phyloP scores from a whole-genome alignment of 225 moss, liverwort and hornwort genomes.

The Antitrichia curtipendula region DNA sequence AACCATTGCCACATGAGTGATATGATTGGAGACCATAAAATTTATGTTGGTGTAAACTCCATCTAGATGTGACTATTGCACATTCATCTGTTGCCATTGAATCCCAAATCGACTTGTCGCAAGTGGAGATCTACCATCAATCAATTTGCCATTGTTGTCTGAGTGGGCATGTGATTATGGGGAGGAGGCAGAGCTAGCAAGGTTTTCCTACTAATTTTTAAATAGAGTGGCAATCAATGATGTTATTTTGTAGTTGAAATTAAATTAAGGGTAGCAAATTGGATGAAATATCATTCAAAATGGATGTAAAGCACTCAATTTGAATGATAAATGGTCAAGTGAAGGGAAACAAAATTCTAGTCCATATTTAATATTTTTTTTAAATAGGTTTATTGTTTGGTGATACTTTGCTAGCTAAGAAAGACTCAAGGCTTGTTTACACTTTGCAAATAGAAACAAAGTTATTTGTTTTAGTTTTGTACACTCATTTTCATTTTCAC shows the following conservation, averaged over 20 bases:
- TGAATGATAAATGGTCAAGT: not conserved
- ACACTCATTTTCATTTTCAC: not conserved
- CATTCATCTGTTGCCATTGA: not conserved
- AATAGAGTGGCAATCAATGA: not conserved
- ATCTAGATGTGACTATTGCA: no score
- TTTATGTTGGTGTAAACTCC: rapidly evolving
- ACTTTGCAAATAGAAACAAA: rapidly evolving
- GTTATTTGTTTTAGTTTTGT: not conserved
- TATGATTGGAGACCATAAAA: not conserved
- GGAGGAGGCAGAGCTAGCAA: not conserved
- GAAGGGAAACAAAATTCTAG: not conserved
- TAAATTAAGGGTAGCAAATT: not conserved
- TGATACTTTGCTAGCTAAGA: no score
- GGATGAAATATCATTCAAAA: not conserved
- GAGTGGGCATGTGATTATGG: not conserved
- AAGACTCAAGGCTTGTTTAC: not conserved
- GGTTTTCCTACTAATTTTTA: not conserved
- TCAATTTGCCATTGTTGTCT: not conserved
- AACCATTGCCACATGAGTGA: rapidly evolving
- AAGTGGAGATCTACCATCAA: not conserved
- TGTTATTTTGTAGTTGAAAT: not conserved
- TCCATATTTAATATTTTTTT: not conserved
- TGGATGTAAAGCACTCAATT: no score
- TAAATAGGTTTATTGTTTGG: no score
- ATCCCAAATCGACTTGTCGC: not conserved